Base-by-base conservation (phyloP, 1,139 yeast species). In the Pneumocystis jirovecii region DNA sequence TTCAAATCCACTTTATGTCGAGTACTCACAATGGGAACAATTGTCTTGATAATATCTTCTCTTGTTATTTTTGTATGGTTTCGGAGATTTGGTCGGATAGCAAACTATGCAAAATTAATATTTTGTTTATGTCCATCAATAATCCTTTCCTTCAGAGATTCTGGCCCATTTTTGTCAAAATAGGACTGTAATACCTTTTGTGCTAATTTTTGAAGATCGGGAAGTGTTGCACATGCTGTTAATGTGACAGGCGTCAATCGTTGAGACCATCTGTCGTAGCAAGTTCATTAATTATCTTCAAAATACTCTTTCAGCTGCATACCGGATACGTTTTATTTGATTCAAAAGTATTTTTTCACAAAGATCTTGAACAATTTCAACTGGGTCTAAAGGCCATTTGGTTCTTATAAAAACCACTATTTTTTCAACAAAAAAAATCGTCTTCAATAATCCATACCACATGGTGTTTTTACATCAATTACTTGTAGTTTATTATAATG, bases 1-100 rank as follows among this genome's bases (percentile, higher is more conserved):
- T 89, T 89, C 74, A 93, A 80, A 73, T 90, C 96, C 12, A 93
- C 96, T 44, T 78, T 77, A 70, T 85, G 82, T 8, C 84, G 85
- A 64, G 81, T 79, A 0, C 93, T 91, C 0, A 89, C 90, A 61
- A 81, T 75, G 61, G 82, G 83, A 0, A 96, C 97, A 15, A 90
- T 81, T 12, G 83, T 79, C 62, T 80, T 81, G 67, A 89, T 89
- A 65, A 91, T 83, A 19, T 82, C 87, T 68, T 81, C 86, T 69
- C 90, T 82, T 31, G 82, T 83, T 60, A 91, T 74, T 0, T 85
- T 81, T 71, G 83, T 87, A 77, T 89, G 91, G 74, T 89, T 88
- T 70, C 98, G 79, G 70, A 86, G 80, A 1, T 86, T 80, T 1
- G 95, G 84, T 69, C 90, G 87, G 61, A 93, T 86, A 1, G 97